Evolutionary conservation across 306 rosid genomes (phyloP).

Genomic region (Canavalia ensiformis): DNA sequence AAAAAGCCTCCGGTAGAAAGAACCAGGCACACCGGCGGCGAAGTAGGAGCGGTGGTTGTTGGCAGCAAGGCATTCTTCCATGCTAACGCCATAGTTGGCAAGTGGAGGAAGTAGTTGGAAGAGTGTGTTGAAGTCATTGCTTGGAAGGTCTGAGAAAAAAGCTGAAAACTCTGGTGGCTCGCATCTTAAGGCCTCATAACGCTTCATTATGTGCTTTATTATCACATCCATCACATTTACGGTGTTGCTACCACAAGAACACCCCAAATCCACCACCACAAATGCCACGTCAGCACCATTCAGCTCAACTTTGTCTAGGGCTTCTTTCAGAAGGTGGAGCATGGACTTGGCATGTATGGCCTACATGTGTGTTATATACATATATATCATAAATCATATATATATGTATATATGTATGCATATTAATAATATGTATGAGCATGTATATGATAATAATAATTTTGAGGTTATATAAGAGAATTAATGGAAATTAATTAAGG

Average conservation of each 20-base stretch:
- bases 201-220: conserved; percentile 79
- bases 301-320: conserved; percentile 76
- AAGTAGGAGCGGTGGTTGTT: conserved; percentile 82
- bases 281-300: conserved; percentile 60
- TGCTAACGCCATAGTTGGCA: conserved; percentile 67
- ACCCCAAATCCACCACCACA: conserved; percentile 88
- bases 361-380: conserved; percentile 47
- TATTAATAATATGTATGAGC: background rate
- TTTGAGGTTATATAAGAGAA: too few relatives aligned
- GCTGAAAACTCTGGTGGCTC: conserved; percentile 88
- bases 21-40: conserved; percentile 93
- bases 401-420: background rate
- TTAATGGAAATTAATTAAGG: too few relatives aligned
- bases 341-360: conserved; percentile 87
- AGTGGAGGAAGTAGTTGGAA: conserved; percentile 91
- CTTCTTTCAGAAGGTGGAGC: conserved; percentile 89
- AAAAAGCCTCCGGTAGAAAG: conserved; percentile 85
- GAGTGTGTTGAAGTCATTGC: conserved; percentile 95
- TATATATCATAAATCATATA: too few relatives aligned
- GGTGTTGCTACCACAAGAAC: conserved; percentile 89
- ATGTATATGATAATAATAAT: background rate
- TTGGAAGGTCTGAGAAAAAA: conserved; percentile 92
- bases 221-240: conserved; percentile 76
- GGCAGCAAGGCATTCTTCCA: conserved; percentile 90
- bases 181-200: conserved; percentile 68